Percentiles rank a stretch among this genome's conserved stretches.
phyloP scores from a whole-genome alignment of 306 rosid species.

The Vachellia collinsii region DNA sequence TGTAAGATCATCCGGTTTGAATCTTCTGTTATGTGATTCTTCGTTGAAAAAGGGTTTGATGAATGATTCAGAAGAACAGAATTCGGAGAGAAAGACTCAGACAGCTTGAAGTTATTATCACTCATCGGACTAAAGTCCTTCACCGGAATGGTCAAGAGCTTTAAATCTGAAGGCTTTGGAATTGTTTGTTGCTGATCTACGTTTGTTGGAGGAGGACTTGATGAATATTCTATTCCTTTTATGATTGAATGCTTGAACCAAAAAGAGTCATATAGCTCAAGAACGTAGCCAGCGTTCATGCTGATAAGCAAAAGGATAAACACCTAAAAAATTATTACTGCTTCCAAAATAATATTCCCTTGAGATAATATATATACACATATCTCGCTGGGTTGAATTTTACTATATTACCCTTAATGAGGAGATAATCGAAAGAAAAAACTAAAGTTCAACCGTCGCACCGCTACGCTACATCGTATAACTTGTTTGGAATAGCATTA shows the following conservation, averaged over 20 bases:
- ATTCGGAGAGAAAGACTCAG: constrained; percentile 56
- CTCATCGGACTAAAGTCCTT: constrained; percentile 56
- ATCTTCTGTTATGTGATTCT: constrained; percentile 48
- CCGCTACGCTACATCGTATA: background rate
- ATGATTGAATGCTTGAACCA: constrained; percentile 60
- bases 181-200: constrained; percentile 16
- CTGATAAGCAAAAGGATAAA: too few relatives aligned
- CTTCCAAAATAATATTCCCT: too few relatives aligned
- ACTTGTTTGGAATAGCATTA: too few relatives aligned
- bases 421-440: too few relatives aligned
- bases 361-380: too few relatives aligned
- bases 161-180: constrained; percentile 33
- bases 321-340: too few relatives aligned
- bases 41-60: constrained; percentile 52
- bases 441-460: background rate
- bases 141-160: constrained; percentile 33
- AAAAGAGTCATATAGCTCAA: constrained; percentile 56
- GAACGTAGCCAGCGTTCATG: constrained; percentile 55
- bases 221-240: constrained; percentile 26
- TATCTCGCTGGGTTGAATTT: background rate
- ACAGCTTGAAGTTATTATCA: constrained; percentile 50
- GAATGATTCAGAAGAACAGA: constrained; percentile 44
- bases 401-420: background rate
- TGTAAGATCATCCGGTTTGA: constrained; percentile 27
- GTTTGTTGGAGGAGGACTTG: constrained; percentile 24